phyloP scores from a whole-genome alignment of 2,329 filamentous ascomycete species.

The Botrytis galanthina region DNA sequence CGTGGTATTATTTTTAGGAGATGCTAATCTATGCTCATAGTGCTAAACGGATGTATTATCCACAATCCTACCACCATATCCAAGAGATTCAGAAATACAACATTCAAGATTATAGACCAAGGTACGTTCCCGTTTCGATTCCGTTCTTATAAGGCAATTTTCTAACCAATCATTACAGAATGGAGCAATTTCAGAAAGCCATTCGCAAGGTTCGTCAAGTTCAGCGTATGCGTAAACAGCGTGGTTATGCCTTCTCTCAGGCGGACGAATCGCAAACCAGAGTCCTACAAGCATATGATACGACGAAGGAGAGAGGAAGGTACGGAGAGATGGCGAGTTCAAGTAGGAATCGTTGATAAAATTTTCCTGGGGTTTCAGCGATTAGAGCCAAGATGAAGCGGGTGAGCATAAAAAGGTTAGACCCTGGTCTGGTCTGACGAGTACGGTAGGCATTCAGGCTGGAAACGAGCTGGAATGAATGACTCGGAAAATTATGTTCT shows the following conservation, averaged over 20 bases:
- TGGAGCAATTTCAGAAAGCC: constrained; percentile 99
- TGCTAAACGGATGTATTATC: constrained; percentile 92
- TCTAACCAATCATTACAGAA: constrained; percentile 51
- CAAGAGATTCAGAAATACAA: constrained; percentile 99
- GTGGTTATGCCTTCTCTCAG: constrained; percentile 96
- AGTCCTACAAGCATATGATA: constrained; percentile 96
- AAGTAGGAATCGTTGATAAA: constrained; percentile 14
- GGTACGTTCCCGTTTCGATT: constrained; percentile 53
- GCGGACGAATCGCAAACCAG: constrained; percentile 95
- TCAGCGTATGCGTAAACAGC: constrained; percentile 98
- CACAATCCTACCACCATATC: constrained; percentile 94
- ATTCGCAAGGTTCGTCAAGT: constrained; percentile 98
- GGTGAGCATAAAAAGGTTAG: not conserved
- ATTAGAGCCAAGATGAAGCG: not conserved
- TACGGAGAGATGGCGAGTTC: constrained; percentile 84
- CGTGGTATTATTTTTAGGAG: not conserved
- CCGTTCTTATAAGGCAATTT: constrained; percentile 25
- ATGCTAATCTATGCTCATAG: constrained; percentile 36
- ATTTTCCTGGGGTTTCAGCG: not conserved
- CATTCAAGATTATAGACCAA: constrained; percentile 95
- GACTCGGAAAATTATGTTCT: constrained; percentile 12
- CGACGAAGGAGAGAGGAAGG: constrained; percentile 82
- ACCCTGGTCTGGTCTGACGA: constrained; percentile 12
- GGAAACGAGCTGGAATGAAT: not conserved
- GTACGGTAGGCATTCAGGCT: not conserved